phyloP scores from a whole-genome alignment of 352 stramenopile species.

The Lagenidium sp. region DNA sequence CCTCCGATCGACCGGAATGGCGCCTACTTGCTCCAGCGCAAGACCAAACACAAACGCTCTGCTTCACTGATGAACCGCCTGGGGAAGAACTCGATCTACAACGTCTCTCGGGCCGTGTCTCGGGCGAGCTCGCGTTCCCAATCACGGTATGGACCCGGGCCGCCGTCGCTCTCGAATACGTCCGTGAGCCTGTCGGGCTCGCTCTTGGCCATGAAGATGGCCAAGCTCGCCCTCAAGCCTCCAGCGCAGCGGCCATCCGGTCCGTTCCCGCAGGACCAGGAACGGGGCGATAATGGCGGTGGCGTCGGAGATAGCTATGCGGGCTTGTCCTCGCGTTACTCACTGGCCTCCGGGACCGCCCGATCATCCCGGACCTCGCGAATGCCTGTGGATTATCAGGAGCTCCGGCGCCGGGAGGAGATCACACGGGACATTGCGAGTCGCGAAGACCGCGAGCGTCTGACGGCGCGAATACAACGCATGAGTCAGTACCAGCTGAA shows the following conservation, averaged over 20 bases:
- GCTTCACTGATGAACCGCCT: conserved; percentile 1
- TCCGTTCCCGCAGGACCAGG: no score
- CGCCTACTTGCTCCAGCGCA: conserved; percentile 4
- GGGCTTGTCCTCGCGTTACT: conserved; percentile 7
- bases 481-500: conserved; percentile 32
- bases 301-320: no score
- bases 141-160: not conserved
- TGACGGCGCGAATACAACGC: conserved; percentile 22
- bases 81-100: conserved; percentile 1
- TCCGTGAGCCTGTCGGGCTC: conserved; percentile 12
- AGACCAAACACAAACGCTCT: conserved; percentile 7
- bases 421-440: conserved; percentile 35
- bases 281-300: no score
- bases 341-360: conserved; percentile 3
- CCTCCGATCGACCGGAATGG: conserved; percentile 9
- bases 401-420: conserved; percentile 27
- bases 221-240: conserved; percentile 18
- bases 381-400: conserved; percentile 20
- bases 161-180: conserved; percentile 11
- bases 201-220: conserved; percentile 19
- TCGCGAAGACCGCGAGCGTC: conserved; percentile 22
- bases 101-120: conserved; percentile 7
- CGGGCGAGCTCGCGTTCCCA: conserved; percentile 5
- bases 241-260: no score
- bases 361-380: conserved; percentile 14